Evolutionary conservation across 805 yeast species (phyloP), one percentile per base, ranked within the genome.

Genomic region (Ogataea trehaloabstinens): DNA sequence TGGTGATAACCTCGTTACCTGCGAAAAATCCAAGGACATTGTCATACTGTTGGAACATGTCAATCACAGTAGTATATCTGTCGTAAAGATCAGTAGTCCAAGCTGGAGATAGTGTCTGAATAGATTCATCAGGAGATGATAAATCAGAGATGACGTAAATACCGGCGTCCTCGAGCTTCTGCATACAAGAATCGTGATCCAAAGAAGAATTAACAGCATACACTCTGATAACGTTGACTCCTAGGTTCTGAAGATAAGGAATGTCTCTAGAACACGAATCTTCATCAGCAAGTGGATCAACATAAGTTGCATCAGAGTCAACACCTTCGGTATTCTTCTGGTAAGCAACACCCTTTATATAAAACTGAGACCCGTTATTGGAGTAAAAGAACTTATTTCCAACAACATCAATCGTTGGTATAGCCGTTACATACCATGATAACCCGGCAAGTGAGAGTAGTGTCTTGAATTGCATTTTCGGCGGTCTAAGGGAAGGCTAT

Each of bases 1-100:
- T 88, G 64, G 90, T 91, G 44, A 91, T 79, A 38, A 93, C 98
- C 73, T 91, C 99, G 66, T 93, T 93, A 45, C 98, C 99, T 20
- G 98, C 98, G 66, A 91, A 90, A 74, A 87, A 90, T 2, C 98
- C 99, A 47, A 91, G 71, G 15, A 87, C 76, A 65, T 91, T 91
- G 34, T 82, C 66, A 67, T 90, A 91, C 52, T 75, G 70, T 42
- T 80, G 77, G 69, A 93, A 77, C 51, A 74, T 67, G 63, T 93
- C 97, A 41, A 93, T 79, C 24, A 91, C 96, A 19, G 73, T 65
- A 34, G 84, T 80, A 70, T 91, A 91, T 61, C 97, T 77, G 42
- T 78, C 67, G 66, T 76, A 85, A 39, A 88, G 71, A 20, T 71
- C 77, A 34, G 78, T 65, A 59, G 80, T 78, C 96, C 96, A 89